These are phyloP conservation scores for Toxoplasma gondii DNA, from an alignment of 169 alveolate genomes.

Conservation along the genomic window DNA sequence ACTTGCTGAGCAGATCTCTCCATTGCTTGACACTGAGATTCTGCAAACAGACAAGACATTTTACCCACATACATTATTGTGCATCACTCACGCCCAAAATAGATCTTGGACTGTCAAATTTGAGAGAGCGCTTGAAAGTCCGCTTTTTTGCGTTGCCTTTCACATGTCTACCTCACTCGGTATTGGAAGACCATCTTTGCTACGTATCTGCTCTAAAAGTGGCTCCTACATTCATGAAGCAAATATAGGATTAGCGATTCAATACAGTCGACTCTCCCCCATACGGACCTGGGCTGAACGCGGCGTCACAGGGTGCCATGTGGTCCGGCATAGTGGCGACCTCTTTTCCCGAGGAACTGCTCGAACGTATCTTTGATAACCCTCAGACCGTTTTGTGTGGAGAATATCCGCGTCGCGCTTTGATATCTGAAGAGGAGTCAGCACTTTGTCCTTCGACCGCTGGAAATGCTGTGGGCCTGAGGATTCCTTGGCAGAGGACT, in stretches of 20 bases:
- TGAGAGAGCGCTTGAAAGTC: too few relatives aligned
- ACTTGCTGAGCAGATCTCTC: conserved; percentile 32
- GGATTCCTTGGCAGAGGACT: not conserved
- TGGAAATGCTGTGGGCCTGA: not conserved
- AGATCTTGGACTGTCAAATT: too few relatives aligned
- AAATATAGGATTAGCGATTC: too few relatives aligned
- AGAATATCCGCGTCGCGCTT: conserved; percentile 23
- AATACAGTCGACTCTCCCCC: not conserved
- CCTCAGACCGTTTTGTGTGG: not conserved
- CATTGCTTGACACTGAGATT: conserved; percentile 20
- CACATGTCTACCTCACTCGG: too few relatives aligned
- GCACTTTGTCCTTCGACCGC: conserved; percentile 5
- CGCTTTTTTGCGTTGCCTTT: too few relatives aligned
- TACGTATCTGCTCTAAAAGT: too few relatives aligned
- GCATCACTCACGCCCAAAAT: too few relatives aligned
- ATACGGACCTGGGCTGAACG: conserved; percentile 14
- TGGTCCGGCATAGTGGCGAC: not conserved
- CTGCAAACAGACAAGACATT: not conserved
- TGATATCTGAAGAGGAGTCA: not conserved
- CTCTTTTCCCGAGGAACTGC: conserved; percentile 8
- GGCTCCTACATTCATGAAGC: too few relatives aligned
- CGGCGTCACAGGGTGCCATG: conserved; percentile 45
- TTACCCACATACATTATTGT: not conserved
- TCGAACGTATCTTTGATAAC: not conserved
- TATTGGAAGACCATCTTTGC: too few relatives aligned